Conservation (phyloP, 352 stramenopile genomes). For the Blastocystis hominis region DNA sequence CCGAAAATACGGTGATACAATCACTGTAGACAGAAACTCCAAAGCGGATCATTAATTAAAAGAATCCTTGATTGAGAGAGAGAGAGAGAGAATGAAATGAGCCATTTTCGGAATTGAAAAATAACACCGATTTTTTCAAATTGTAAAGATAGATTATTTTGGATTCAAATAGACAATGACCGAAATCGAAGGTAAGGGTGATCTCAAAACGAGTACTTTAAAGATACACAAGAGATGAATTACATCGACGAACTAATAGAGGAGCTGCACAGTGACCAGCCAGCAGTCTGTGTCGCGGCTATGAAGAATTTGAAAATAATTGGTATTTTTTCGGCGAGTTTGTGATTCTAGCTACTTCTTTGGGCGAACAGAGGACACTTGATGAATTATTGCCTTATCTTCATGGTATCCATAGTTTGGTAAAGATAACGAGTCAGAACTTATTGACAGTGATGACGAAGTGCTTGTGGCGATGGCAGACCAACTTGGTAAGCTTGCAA, state of each 20-base stretch:
- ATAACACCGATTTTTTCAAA: not conserved
- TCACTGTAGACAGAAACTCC: not conserved
- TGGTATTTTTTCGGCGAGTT: not conserved
- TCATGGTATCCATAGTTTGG: not conserved
- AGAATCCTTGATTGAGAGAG: not conserved
- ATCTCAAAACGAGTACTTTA: too few species aligned
- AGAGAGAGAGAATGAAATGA: not conserved
- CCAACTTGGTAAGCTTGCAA: not conserved
- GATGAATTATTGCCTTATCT: conserved; percentile 33
- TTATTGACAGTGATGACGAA: conserved; percentile 51
- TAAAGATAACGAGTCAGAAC: not conserved
- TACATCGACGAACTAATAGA: conserved; percentile 3
- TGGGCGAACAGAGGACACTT: not conserved
- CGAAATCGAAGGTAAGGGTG: too few species aligned
- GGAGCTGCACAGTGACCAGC: conserved; percentile 27
- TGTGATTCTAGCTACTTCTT: not conserved
- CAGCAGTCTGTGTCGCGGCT: not conserved
- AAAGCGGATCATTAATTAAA: not conserved
- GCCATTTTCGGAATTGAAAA: not conserved
- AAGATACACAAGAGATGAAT: not conserved
- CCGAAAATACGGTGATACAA: not conserved
- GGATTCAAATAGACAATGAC: too few species aligned
- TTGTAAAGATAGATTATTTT: too few species aligned
- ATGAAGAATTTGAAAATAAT: conserved; percentile 33
- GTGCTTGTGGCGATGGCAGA: conserved; percentile 43